Conservation (phyloP, 768 basidiomycete genomes). For the Agaricus blazei region DNA sequence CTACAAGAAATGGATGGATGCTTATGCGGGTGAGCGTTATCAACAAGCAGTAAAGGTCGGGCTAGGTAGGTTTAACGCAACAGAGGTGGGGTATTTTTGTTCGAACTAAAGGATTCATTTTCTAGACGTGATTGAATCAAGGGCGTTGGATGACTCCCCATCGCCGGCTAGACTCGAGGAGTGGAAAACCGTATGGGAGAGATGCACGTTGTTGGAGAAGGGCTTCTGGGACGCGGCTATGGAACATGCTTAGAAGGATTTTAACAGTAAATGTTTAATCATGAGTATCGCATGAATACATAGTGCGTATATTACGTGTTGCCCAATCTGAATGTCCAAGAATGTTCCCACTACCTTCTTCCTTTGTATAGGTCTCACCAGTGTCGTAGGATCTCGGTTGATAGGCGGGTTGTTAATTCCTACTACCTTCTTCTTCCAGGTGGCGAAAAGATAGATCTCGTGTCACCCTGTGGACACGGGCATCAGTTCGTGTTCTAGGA, state of each 20-base stretch:
- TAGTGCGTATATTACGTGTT: no score
- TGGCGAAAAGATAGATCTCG: no score
- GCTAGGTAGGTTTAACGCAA: constrained; percentile 48
- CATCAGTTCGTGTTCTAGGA: no score
- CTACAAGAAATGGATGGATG: constrained; percentile 73
- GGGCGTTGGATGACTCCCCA: constrained; percentile 58
- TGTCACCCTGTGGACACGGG: no score
- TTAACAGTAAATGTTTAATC: background rate
- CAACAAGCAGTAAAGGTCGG: constrained; percentile 70
- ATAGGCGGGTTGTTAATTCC: no score
- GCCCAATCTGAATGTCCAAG: no score
- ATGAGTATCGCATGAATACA: no score
- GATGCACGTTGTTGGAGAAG: constrained; percentile 73
- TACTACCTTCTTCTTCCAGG: no score
- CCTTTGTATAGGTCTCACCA: no score
- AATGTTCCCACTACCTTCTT: no score
- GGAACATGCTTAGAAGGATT: constrained; percentile 16
- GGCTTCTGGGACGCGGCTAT: constrained; percentile 79
- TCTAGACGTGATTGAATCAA: constrained; percentile 69
- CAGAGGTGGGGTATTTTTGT: background rate
- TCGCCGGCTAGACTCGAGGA: constrained; percentile 53
- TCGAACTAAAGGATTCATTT: background rate
- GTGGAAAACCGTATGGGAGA: constrained; percentile 70
- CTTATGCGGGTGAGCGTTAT: constrained; percentile 69
- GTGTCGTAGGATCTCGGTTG: no score